Percentiles rank a stretch among this genome's conserved stretches.
Conservation (phyloP, 768 basidiomycete genomes). For the Tulasnella sp. region DNA sequence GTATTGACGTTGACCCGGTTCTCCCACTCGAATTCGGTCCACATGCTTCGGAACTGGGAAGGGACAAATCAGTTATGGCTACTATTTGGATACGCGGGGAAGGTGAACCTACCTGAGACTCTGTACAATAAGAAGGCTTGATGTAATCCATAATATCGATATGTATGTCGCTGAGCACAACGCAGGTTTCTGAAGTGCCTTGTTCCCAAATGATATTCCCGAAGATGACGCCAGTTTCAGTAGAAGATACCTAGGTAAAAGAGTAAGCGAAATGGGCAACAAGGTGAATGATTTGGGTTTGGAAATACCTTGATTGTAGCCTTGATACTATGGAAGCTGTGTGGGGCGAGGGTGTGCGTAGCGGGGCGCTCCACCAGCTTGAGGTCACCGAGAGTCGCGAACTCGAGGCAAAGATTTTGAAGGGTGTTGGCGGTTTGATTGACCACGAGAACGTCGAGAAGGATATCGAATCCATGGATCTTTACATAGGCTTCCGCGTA, state of each 20-base stretch:
- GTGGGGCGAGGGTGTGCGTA: slow-evolving; percentile 87
- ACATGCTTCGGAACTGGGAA: slow-evolving; percentile 86
- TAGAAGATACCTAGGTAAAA: slow-evolving; percentile 62
- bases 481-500: slow-evolving; percentile 98
- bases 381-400: slow-evolving; percentile 92
- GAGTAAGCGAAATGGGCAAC: neutral
- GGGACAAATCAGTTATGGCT: neutral
- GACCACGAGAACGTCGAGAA: slow-evolving; percentile 90
- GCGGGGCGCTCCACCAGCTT: slow-evolving; percentile 95
- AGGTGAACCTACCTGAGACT: slow-evolving; percentile 66
- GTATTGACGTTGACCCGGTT: slow-evolving; percentile 94
- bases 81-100: neutral
- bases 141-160: slow-evolving; percentile 99
- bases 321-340: slow-evolving; percentile 97
- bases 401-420: slow-evolving; percentile 94
- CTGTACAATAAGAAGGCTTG: slow-evolving; percentile 91
- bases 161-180: slow-evolving; percentile 94
- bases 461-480: slow-evolving; percentile 95
- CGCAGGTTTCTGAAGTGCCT: slow-evolving; percentile 78
- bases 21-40: slow-evolving; percentile 99
- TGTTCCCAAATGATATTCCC: slow-evolving; percentile 92
- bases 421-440: slow-evolving; percentile 92
- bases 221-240: slow-evolving; percentile 97
- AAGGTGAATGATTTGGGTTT: neutral
- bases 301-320: slow-evolving; percentile 80